Evolutionary conservation across 2,329 filamentous ascomycete genomes (phyloP), one percentile per base, ranked within the genome.

Genomic region (Ophiostoma sp.): DNA sequence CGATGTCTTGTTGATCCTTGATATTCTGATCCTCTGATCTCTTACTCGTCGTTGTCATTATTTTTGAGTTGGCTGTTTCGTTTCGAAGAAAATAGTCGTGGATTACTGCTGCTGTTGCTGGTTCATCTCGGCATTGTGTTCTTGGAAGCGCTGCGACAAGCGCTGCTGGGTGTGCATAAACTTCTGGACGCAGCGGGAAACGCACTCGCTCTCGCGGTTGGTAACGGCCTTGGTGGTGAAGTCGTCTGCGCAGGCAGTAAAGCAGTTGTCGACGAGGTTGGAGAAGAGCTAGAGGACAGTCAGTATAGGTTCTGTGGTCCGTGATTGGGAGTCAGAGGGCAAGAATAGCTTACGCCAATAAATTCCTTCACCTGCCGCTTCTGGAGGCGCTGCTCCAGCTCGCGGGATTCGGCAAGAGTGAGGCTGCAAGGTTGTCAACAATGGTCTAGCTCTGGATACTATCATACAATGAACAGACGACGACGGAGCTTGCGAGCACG

Each of bases 281-380:
- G 81, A 82, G 75, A 85, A 86, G 78, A 86, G 81, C 84, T 86
- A 73, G 0, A 65, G 2, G 47, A 45, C 36, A 40, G 65, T 45
- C n/a, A 49, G 65, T 9, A n/a, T 4, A 7, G 11, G 7, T 6
- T 11, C 38, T 9, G 18, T 3, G 12, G 52, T 4, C 27, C 27
- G 27, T 27, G 27, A 27, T 27, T 27, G 27, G 27, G 27, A 2
- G 27, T 63, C 12, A 27, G n/a, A 9, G 27, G 42, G 44, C 27
- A 27, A 27, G 38, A 6, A 65, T 27, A 38, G 84, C 92, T 75
- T 85, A 98, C 95, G 76, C 87, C 91, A 89, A 98, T 97, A 78
- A 99, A 98, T 78, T 98, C 94, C 83, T 97, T 97, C 85, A 99
- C 92, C 82, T 99, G 95, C 82, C 95, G 96, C 82, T 91, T 91